phyloP scores from a whole-genome alignment of 1,139 yeast genomes.

The Nakaseomyces bracarensis region DNA sequence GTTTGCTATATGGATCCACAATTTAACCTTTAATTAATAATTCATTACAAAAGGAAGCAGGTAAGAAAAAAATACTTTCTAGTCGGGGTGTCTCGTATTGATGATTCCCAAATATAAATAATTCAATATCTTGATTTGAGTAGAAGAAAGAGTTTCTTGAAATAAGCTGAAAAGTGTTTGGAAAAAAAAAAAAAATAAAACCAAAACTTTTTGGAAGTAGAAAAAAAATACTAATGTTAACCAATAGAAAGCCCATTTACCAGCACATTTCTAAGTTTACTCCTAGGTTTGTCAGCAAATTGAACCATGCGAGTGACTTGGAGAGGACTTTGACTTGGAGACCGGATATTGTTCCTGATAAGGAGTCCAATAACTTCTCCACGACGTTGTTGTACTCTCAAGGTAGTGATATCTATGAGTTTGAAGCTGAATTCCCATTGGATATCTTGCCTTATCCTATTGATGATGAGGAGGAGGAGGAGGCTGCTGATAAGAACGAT shows the following conservation, averaged over 20 bases:
- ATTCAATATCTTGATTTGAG: too few species aligned
- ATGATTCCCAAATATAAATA: slow-evolving; percentile 1
- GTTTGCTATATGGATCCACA: too few species aligned
- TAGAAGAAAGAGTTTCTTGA: too few species aligned
- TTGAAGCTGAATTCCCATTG: slow-evolving; percentile 27
- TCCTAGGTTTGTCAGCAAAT: slow-evolving; percentile 5
- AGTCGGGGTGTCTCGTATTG: background rate
- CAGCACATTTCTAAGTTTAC: slow-evolving; percentile 7
- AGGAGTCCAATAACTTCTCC: background rate
- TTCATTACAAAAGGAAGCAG: background rate
- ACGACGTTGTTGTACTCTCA: slow-evolving; percentile 20
- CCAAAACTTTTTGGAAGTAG: too few species aligned
- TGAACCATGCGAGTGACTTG: slow-evolving; percentile 6
- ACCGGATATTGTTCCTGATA: slow-evolving; percentile 6
- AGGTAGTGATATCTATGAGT: slow-evolving; percentile 28
- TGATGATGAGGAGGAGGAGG: background rate
- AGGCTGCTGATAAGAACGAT: slow-evolving; percentile 6
- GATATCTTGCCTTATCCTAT: slow-evolving; percentile 3
- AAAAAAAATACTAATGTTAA: background rate
- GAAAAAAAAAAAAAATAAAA: too few species aligned
- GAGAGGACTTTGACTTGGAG: slow-evolving; percentile 6
- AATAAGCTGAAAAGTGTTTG: too few species aligned
- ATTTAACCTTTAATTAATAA: too few species aligned
- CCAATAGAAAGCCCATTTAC: slow-evolving; percentile 3
- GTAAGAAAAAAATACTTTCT: background rate